A percentile compares a stretch with the other conserved stretches of the same genome.
Evolutionary conservation across 768 basidiomycete genomes (phyloP).

Genomic region (Sistotremastrum suecicum): DNA sequence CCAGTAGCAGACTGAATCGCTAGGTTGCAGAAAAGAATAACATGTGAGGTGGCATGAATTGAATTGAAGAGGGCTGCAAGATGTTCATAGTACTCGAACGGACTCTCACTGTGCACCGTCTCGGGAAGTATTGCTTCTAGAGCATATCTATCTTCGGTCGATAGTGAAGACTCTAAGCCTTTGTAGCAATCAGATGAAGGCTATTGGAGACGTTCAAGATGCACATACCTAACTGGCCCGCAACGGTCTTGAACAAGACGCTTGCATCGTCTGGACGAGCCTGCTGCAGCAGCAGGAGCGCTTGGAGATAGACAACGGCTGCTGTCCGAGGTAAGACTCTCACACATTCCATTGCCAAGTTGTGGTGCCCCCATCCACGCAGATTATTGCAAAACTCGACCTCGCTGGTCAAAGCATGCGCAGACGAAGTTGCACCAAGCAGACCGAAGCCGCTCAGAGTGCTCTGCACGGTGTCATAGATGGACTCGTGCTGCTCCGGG

Average conservation of each 20-base stretch:
- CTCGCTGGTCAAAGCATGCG: constrained; percentile 54
- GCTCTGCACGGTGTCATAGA: constrained; percentile 19
- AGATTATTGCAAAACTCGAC: constrained; percentile 60
- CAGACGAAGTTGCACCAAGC: constrained; percentile 53
- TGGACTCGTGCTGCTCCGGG: no score
- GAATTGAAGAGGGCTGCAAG: constrained; percentile 61
- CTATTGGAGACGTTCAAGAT: background rate
- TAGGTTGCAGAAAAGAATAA: constrained; percentile 62
- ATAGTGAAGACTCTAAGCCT: constrained; percentile 32
- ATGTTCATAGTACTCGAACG: constrained; percentile 67
- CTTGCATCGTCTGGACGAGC: constrained; percentile 66
- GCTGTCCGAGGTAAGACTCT: constrained; percentile 72
- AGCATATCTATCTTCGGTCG: constrained; percentile 49
- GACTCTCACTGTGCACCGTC: constrained; percentile 38
- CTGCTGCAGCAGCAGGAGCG: constrained; percentile 48
- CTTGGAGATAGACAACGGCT: constrained; percentile 59
- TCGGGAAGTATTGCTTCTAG: constrained; percentile 48
- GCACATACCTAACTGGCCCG: constrained; percentile 57
- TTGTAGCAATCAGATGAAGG: constrained; percentile 6
- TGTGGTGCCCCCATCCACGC: constrained; percentile 45
- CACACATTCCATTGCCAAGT: constrained; percentile 47
- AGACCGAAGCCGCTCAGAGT: constrained; percentile 50
- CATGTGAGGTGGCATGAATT: constrained; percentile 36
- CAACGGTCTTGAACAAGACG: constrained; percentile 55
- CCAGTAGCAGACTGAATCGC: constrained; percentile 58